Evolutionary conservation across 192 early-diverging fungal species (phyloP).

Genomic region (Mortierella alpina): DNA sequence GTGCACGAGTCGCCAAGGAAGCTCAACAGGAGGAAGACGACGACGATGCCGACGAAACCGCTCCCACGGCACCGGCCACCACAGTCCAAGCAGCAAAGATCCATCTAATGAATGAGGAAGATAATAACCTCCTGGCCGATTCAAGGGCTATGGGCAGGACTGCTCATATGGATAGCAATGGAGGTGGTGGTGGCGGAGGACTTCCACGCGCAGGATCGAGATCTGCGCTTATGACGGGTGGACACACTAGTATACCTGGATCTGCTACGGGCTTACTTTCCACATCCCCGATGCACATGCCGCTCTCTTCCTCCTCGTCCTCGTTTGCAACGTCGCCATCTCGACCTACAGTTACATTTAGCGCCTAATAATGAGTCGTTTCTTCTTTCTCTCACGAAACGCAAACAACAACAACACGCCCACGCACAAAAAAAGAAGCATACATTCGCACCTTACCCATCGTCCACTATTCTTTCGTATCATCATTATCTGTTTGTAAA

Average conservation of each 20-base stretch:
- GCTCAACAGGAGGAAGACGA: conserved; percentile 39
- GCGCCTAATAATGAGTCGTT: background rate
- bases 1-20: conserved; percentile 44
- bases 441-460: too few species aligned
- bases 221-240: background rate
- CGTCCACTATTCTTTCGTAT: too few species aligned
- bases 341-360: background rate
- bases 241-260: too few species aligned
- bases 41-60: background rate
- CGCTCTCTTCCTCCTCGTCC: too few species aligned
- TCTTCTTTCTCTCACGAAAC: background rate
- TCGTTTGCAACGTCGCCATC: background rate
- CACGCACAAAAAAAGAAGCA: too few species aligned
- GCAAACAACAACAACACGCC: too few species aligned
- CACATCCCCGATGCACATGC: too few species aligned
- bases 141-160: conserved; percentile 24
- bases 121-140: conserved; percentile 6
- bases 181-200: background rate
- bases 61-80: background rate
- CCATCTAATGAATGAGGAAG: background rate
- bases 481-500: background rate
- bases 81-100: background rate
- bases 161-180: background rate
- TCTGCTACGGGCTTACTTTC: too few species aligned
- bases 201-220: background rate